Evolutionary conservation across 129 eudicot genomes (phyloP), one percentile per base, ranked within the genome.

Genomic region (Flaveria brownii): DNA sequence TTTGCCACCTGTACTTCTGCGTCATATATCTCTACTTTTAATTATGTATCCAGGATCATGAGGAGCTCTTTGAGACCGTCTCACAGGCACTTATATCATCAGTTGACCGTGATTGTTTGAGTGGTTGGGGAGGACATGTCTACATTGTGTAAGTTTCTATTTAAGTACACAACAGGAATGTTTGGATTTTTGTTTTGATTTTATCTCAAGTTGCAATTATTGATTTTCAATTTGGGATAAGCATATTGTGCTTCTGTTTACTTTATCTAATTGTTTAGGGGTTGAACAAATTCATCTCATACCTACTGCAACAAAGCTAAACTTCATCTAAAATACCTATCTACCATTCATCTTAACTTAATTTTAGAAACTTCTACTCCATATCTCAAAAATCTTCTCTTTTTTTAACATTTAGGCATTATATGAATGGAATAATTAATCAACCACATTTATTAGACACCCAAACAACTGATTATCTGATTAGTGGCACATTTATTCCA

Each of bases 121-220:
- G 96, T 90, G 98, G 98, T 16, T 93, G 98, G 98, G 98, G 98
- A 88, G 98, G 96, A 41, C 98, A 93, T 55, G 96, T 93, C 74
- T 93, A 90, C 65, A 80, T 93, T 56, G 95, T 93, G 98, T 93
- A 93, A 90, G 98, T 69, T 65, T 41, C 33, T 41, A 15, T 28
- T 4, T 59, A 51, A 16, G 74, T 18, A 51, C 49, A 70, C 14
- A 13, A 12, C 45, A 12, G 0, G 43, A 28, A 45, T 62, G 45
- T 30, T 62, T 30, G 45, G 64, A 60, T 60, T 23, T 60, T 36
- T 7, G n/a, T 23, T 60, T 60, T 25, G 39, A 18, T 26, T 12
- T 6, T 62, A 60, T 56, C 13, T 23, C 13, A 56, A 56, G 11
- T 56, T 8, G 39, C 39, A 11, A 14, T 62, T 26, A 26, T 23